Evolutionary conservation across 192 early-diverging fungal genomes (phyloP).

Genomic region (Backusella morwellensis): DNA sequence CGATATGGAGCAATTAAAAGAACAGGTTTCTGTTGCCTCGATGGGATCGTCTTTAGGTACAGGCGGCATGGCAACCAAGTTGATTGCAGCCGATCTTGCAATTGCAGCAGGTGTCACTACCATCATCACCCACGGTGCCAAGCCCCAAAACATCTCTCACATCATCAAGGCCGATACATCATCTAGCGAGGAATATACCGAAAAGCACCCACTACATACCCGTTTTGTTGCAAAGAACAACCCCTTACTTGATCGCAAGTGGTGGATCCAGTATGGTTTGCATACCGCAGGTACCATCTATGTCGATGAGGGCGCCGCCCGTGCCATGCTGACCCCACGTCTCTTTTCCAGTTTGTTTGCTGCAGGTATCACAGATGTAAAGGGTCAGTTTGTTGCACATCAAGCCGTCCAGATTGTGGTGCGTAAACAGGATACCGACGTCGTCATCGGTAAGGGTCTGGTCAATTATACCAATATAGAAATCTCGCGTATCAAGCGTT

Average conservation of each 20-base stretch:
- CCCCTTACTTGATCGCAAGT: slow-evolving; percentile 90
- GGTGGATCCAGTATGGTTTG: slow-evolving; percentile 98
- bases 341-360: slow-evolving; percentile 82
- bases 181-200: slow-evolving; percentile 22
- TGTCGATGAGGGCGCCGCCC: slow-evolving; percentile 86
- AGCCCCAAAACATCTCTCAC: slow-evolving; percentile 70
- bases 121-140: slow-evolving; percentile 80
- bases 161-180: slow-evolving; percentile 60
- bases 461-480: slow-evolving; percentile 89
- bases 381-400: slow-evolving; percentile 81
- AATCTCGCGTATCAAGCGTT: slow-evolving; percentile 82
- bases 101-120: slow-evolving; percentile 91
- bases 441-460: slow-evolving; percentile 88
- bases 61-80: slow-evolving; percentile 98
- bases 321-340: slow-evolving; percentile 62
- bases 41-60: slow-evolving; percentile 91
- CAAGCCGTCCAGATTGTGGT: slow-evolving; percentile 70
- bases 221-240: slow-evolving; percentile 84
- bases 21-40: slow-evolving; percentile 79
- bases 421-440: slow-evolving; percentile 31
- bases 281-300: slow-evolving; percentile 81
- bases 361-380: slow-evolving; percentile 83
- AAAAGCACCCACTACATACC: slow-evolving; percentile 68
- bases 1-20: slow-evolving; percentile 78
- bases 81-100: slow-evolving; percentile 96